These are phyloP conservation scores for Penicillium sp. DNA, from an alignment of 2,329 filamentous ascomycete species.

Conservation along the genomic window DNA sequence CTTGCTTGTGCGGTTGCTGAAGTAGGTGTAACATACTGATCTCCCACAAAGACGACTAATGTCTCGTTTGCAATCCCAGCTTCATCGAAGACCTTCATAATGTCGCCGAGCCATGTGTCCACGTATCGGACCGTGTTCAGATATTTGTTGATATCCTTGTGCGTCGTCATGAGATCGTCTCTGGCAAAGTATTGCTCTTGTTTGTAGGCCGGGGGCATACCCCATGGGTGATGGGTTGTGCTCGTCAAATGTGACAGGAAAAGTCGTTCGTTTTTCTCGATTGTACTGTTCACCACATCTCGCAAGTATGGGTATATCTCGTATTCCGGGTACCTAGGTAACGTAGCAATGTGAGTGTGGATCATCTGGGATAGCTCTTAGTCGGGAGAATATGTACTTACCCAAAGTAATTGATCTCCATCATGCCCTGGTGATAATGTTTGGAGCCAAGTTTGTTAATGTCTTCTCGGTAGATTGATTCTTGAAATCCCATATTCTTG, in stretches of 20 bases:
- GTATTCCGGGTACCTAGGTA: conserved; percentile 21
- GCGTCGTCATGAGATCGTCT: conserved; percentile 21
- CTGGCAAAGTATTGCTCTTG: conserved; percentile 27
- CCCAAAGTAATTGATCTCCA: conserved; percentile 46
- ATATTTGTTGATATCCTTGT: conserved; percentile 42
- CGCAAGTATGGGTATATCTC: conserved; percentile 14
- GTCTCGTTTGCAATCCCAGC: conserved; percentile 47
- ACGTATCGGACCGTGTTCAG: conserved; percentile 44
- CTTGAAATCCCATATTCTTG: conserved; percentile 37
- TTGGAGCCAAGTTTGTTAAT: conserved; percentile 29
- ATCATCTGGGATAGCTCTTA: not conserved
- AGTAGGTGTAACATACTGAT: conserved; percentile 29
- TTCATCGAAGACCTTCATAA: conserved; percentile 44
- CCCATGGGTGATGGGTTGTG: conserved; percentile 45
- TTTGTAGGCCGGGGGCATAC: conserved; percentile 31
- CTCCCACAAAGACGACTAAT: conserved; percentile 45
- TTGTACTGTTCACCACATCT: conserved; percentile 34
- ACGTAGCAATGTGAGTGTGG: not conserved
- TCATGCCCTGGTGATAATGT: conserved; percentile 30
- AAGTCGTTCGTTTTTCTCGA: conserved; percentile 25
- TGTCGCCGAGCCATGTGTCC: conserved; percentile 41
- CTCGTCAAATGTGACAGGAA: conserved; percentile 36
- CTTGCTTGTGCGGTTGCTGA: not conserved
- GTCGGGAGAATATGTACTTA: conserved; percentile 17
- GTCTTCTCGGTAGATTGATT: conserved; percentile 30